Evolutionary conservation across 1,284 basidiomycete species (phyloP), one percentile per base, ranked within the genome.

Genomic region (Cryptococcus neoformans): DNA sequence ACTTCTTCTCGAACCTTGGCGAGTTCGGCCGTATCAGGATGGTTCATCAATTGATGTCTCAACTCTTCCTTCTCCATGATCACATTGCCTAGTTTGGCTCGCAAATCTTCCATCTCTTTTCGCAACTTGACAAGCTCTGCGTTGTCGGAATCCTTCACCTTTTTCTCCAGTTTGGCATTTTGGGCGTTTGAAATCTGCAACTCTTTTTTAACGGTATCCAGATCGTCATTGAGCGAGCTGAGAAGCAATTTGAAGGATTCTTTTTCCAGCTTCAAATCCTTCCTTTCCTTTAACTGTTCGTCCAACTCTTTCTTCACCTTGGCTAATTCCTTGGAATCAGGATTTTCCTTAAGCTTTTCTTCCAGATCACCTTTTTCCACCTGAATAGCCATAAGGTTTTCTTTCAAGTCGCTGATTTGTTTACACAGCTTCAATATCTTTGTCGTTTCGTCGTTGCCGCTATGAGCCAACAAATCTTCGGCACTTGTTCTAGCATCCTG

Each of bases 331-430:
- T 28, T 28, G 4, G 28, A 28, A 28, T 4, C 28, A 28, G 28
- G 28, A 28, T 28, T 21, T 11, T 45, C 54, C 49, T 63, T 58
- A 48, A 61, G 62, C 58, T 66, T 66, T 44, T 64, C 65, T 45
- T n/a, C 12, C 47, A 16, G 34, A 16, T 49, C 47, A 8, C 34
- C 28, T 4, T 12, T n/a, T 21, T 35, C 11, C n/a, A 34, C 47
- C 47, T 38, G 12, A 10, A 36, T 34, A 35, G 16, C 12, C 21
- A n/a, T 36, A 28, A 34, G 47, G 8, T 11, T 40, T 14, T 50
- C 40, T 6, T 6, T 11, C 42, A 11, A n/a, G n/a, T 6, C 28
- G 28, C 4, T 28, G 28, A 28, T 28, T 4, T 28, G 28, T 28
- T 28, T 4, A 4, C 12, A 10, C 1, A 49, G 47, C 8, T 49